Percentiles rank a stretch among this genome's conserved stretches.
These are phyloP conservation scores for Epichloe festucae DNA, from an alignment of 2,329 filamentous ascomycete species.

Conservation along the genomic window DNA sequence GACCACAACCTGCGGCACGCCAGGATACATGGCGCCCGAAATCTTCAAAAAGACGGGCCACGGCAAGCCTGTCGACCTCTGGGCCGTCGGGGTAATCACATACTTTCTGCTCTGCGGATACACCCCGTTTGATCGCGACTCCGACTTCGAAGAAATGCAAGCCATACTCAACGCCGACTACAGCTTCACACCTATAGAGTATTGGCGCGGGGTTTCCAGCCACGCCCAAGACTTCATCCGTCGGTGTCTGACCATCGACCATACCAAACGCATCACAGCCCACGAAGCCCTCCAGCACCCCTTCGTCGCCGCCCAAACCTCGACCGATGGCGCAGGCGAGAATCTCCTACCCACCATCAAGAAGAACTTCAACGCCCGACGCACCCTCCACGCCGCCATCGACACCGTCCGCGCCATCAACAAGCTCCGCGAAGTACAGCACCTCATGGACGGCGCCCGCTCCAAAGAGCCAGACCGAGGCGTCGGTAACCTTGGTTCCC, in stretches of 20 bases:
- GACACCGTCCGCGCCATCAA: slow-evolving; percentile 60
- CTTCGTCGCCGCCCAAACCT: slow-evolving; percentile 44
- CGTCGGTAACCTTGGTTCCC: slow-evolving; percentile 6
- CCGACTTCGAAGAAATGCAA: slow-evolving; percentile 98
- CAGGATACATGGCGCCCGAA: slow-evolving; percentile 97
- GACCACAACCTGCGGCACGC: slow-evolving; percentile 94
- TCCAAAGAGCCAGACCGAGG: slow-evolving; percentile 36
- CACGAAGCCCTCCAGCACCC: slow-evolving; percentile 61
- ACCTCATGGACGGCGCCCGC: slow-evolving; percentile 42
- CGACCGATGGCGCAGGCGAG: slow-evolving; percentile 35
- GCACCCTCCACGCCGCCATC: slow-evolving; percentile 57
- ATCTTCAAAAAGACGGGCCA: slow-evolving; percentile 99
- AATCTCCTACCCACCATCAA: slow-evolving; percentile 57
- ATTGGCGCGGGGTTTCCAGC: slow-evolving; percentile 88
- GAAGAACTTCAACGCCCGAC: slow-evolving; percentile 61
- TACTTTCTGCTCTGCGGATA: slow-evolving; percentile 98
- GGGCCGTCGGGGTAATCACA: slow-evolving; percentile 96
- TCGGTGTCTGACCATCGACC: slow-evolving; percentile 82
- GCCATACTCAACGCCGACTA: slow-evolving; percentile 95
- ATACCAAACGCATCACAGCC: slow-evolving; percentile 75
- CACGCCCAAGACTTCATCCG: slow-evolving; percentile 86
- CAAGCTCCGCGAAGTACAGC: slow-evolving; percentile 52
- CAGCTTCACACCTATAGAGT: slow-evolving; percentile 84
- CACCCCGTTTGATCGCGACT: slow-evolving; percentile 94
- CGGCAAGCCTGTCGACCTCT: slow-evolving; percentile 95